Percentiles rank a stretch among this genome's conserved stretches.
phyloP scores from a whole-genome alignment of 805 yeast species.

The Yamadazyma scolyti region DNA sequence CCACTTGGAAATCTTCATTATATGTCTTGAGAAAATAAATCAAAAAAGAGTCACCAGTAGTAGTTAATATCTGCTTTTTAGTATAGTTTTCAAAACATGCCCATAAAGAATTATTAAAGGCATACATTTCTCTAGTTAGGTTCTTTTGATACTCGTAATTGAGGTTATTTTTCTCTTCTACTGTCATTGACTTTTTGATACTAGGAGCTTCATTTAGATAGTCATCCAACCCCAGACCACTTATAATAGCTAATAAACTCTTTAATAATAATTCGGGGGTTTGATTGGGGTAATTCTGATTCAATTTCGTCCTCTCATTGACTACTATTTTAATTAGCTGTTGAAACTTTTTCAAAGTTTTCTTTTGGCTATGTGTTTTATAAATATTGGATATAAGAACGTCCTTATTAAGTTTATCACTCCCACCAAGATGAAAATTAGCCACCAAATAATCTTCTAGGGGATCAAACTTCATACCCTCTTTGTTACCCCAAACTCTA shows the following conservation, averaged over 20 bases:
- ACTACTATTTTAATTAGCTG: constrained; percentile 14
- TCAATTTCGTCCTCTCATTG: constrained; percentile 9
- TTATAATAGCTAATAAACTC: constrained; percentile 27
- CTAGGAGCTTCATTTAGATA: constrained; percentile 19
- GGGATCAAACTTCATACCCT: constrained; percentile 4
- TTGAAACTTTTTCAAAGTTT: constrained; percentile 3
- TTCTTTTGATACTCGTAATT: constrained; percentile 6
- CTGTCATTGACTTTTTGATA: constrained; percentile 2
- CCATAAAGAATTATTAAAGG: constrained; percentile 19
- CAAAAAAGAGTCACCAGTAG: constrained; percentile 22
- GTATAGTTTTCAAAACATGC: constrained; percentile 13
- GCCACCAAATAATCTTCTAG: constrained; percentile 19
- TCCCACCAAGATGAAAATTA: constrained; percentile 24
- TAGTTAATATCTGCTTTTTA: constrained; percentile 1
- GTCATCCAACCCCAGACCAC: constrained; percentile 26
- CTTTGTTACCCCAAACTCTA: constrained; percentile 9
- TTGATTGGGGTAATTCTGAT: constrained; percentile 15
- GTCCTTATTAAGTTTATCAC: constrained; percentile 15
- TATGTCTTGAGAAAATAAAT: constrained; percentile 39
- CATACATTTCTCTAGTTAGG: constrained; percentile 12
- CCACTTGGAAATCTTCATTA: constrained; percentile 30
- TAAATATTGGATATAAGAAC: constrained; percentile 4
- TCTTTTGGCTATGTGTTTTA: constrained; percentile 1
- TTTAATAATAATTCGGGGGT: constrained; percentile 36
- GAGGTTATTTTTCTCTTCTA: background rate